Evolutionary conservation across 2,329 filamentous ascomycete species (phyloP).

Genomic region (Neonectria hederae): DNA sequence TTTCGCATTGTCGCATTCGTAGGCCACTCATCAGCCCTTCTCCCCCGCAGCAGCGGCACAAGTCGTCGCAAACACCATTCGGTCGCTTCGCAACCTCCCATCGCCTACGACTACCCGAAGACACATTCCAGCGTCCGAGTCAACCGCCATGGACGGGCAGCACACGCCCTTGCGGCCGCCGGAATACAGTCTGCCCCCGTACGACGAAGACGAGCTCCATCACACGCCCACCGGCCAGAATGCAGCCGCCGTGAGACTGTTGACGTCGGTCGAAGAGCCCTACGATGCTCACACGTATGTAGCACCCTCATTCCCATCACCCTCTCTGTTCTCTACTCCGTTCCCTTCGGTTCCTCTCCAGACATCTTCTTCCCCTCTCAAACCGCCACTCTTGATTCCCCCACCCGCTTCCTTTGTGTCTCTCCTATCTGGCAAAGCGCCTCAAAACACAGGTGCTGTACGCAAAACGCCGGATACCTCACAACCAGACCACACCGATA

Average conservation of each 20-base stretch:
- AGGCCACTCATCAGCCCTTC: conserved; percentile 1
- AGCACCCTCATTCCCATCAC: conserved; percentile 37
- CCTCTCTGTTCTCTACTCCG: conserved; percentile 1
- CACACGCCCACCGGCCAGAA: conserved; percentile 58
- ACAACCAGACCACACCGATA: conserved; percentile 17
- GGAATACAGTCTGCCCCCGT: conserved; percentile 65
- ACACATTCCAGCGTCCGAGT: conserved; percentile 45
- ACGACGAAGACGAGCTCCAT: conserved; percentile 62
- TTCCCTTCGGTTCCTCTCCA: conserved; percentile 19
- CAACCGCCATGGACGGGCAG: conserved; percentile 58
- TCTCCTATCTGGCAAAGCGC: conserved; percentile 16
- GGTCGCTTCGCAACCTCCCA: conserved; percentile 19
- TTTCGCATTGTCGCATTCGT: neutral
- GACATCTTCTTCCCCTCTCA: conserved; percentile 21
- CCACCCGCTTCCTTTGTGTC: conserved; percentile 23
- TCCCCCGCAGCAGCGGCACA: conserved; percentile 27
- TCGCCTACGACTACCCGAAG: conserved; percentile 31
- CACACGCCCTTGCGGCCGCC: conserved; percentile 63
- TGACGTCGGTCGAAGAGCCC: conserved; percentile 71
- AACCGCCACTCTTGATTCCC: conserved; percentile 30
- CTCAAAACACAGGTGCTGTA: conserved; percentile 14
- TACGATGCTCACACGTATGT: conserved; percentile 65
- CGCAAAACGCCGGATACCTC: conserved; percentile 9
- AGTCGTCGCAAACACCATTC: conserved; percentile 25
- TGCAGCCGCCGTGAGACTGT: conserved; percentile 65